Evolutionary conservation across 441 rosid species (phyloP).

Genomic region (Gossypium trilobum): DNA sequence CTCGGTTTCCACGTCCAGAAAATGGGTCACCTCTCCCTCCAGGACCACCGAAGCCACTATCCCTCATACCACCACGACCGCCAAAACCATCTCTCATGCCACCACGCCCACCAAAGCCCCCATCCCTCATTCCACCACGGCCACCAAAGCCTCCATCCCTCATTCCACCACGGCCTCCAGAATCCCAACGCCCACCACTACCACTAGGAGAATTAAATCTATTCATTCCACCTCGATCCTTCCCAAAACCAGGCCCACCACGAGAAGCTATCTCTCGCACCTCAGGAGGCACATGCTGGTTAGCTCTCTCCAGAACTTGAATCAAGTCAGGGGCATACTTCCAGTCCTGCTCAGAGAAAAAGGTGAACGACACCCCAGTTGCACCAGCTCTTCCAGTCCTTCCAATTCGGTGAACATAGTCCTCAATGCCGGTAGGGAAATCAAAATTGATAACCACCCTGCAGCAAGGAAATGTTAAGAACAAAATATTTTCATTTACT

Average conservation of each 20-base stretch:
- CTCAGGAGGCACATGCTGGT: slow-evolving; percentile 80
- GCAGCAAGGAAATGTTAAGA: slow-evolving; percentile 17
- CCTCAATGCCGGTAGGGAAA: slow-evolving; percentile 89
- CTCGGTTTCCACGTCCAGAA: slow-evolving; percentile 55
- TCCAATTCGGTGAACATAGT: slow-evolving; percentile 91
- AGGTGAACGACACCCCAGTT: slow-evolving; percentile 82
- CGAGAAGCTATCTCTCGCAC: slow-evolving; percentile 74
- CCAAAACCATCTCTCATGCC: slow-evolving; percentile 38
- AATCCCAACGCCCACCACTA: slow-evolving; percentile 67
- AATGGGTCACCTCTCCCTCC: slow-evolving; percentile 57
- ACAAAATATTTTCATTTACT: not conserved
- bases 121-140: slow-evolving; percentile 43
- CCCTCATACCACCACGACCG: slow-evolving; percentile 42
- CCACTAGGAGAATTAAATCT: slow-evolving; percentile 53
- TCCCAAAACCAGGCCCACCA: slow-evolving; percentile 56
- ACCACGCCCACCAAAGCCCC: slow-evolving; percentile 45
- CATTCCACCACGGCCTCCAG: slow-evolving; percentile 43
- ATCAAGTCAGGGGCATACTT: slow-evolving; percentile 74
- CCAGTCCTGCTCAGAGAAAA: slow-evolving; percentile 85
- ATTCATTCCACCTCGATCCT: slow-evolving; percentile 60
- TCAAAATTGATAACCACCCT: slow-evolving; percentile 91
- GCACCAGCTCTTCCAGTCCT: slow-evolving; percentile 99
- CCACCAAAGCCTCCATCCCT: slow-evolving; percentile 41
- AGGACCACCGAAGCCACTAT: slow-evolving; percentile 33
- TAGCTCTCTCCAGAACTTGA: slow-evolving; percentile 85